Base-by-base conservation (phyloP, 805 yeast genomes). In the Lipomyces yamanashiensis region DNA sequence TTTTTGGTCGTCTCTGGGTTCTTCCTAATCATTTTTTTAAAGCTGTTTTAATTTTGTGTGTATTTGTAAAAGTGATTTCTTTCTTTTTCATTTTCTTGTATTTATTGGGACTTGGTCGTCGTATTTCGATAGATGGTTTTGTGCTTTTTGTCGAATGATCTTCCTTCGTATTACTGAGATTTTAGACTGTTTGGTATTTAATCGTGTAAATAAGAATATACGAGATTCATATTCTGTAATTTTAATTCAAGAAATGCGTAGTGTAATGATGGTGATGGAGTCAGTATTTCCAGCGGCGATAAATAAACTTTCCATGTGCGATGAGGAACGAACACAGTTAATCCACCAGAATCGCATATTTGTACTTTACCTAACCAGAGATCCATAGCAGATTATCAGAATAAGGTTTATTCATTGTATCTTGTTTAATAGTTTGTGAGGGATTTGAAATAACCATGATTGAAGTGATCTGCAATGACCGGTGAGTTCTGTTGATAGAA, bases 401-500 rank as follows among this genome's bases (percentile, higher is more conserved):
- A 28, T 28, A 28, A 28, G 28, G 28, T 28, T 28, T 28, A 28
- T 28, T 28, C 5, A 28, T 28, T 28, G 28, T 5, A 5, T 28
- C 28, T 28, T 28, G 41, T 39, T 39, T 39, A 39, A 6, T 39
- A 12, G 41, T 3, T 6, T 39, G 41, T 39, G 28, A 28, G 5
- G 28, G 5, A 28, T 28, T 28, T 28, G 28, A 28, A 3, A 28
- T 28, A 28, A 28, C 28, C 28, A 88, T 88, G 92, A 85, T 89
- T 59, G 91, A 89, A 73, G 88, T 89, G 15, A 71, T 80, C 4
- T 88, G 91, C 66, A 88, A 86, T 72, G 95, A 88, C 71, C 78
- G 90, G 80, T 79, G 70, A 56, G 85, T 75, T 7, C 45, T 9
- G 13, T 5, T 19, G 19, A 2, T 2, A 17, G 28, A 8, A 28